These are phyloP conservation scores for Davidsoniella australis DNA, from an alignment of 2,329 filamentous ascomycete species.

Conservation along the genomic window DNA sequence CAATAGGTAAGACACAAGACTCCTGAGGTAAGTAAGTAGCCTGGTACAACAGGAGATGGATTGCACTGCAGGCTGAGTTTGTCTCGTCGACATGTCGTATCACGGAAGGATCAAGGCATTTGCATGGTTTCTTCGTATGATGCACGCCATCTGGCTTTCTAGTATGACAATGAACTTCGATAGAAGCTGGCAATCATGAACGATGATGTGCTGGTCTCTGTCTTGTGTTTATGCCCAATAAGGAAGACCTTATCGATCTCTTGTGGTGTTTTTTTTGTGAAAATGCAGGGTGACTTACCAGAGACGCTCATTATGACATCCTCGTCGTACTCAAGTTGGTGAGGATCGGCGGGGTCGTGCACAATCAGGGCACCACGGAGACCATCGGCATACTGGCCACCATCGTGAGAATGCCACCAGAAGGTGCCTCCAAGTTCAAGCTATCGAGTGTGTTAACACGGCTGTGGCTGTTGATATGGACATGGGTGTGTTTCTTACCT, in stretches of 20 bases:
- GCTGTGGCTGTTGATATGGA: not conserved
- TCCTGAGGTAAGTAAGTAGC: too few relatives aligned
- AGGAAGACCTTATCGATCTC: too few relatives aligned
- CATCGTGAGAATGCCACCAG: conserved; percentile 23
- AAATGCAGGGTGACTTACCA: conserved; percentile 5
- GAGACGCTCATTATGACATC: conserved; percentile 36
- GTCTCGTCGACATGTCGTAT: too few relatives aligned
- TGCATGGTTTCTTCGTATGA: too few relatives aligned
- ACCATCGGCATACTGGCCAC: conserved; percentile 40
- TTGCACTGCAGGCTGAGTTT: too few relatives aligned
- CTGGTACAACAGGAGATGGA: too few relatives aligned
- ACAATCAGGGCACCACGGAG: conserved; percentile 37
- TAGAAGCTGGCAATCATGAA: too few relatives aligned
- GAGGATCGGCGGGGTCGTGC: conserved; percentile 31
- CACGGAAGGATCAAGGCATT: too few relatives aligned
- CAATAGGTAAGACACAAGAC: not conserved
- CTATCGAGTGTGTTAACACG: conserved; percentile 14
- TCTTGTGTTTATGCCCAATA: not conserved
- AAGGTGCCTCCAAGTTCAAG: conserved; percentile 27
- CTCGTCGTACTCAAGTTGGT: conserved; percentile 30
- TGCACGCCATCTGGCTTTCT: too few relatives aligned
- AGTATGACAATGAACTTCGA: too few relatives aligned
- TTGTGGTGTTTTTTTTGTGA: not conserved
- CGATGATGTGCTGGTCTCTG: not conserved
- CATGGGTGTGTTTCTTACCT: conserved; percentile 18